Evolutionary conservation across 1,284 basidiomycete species (phyloP), one percentile per base, ranked within the genome.

Genomic region (Ganoderma lucidum): DNA sequence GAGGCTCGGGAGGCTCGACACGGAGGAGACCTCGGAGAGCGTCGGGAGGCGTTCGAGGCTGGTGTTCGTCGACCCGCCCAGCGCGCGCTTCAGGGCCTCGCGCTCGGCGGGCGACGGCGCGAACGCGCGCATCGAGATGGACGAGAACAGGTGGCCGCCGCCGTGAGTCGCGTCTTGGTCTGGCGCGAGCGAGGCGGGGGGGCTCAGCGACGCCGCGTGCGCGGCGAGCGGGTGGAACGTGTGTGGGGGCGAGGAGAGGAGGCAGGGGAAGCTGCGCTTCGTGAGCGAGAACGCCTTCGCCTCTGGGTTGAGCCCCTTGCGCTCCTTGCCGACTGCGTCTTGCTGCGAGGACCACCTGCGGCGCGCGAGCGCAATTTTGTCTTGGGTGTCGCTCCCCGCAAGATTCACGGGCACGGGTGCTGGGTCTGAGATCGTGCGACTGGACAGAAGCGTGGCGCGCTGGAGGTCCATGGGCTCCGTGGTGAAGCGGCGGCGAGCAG

Each of bases 91-190:
- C 55, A 95, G 84, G 63, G 85, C 93, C 80, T 93, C 90, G 62
- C 93, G 90, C 83, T 95, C 93, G 71, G 89, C 93, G 67, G 90
- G 91, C 69, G 92, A 94, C 55, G 93, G 93, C 42, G 92, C 93
- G 79, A 95, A 95, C 35, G 93, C 93, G 76, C 90, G 91, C 73
- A 93, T 79, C 39, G 78, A 77, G 67, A 81, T 72, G 55, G 77
- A 75, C 65, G 81, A 80, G 74, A 80, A 84, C 39, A 53, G 45
- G 44, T 48, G 32, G 42, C 63, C 35, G 63, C 45, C 17, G 32
- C 35, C 44, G 39, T 61, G 35, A 4, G 19, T 9, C n/a, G 45
- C 44, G 39, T 41, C 23, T 5, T 32, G 63, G n/a, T 55, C 37
- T 35, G 55, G 64, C 9, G 53, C 58, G 39, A 28, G 60, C 63